Evolutionary conservation across 805 yeast species (phyloP), one percentile per base, ranked within the genome.

Genomic region (Candida ulmi): DNA sequence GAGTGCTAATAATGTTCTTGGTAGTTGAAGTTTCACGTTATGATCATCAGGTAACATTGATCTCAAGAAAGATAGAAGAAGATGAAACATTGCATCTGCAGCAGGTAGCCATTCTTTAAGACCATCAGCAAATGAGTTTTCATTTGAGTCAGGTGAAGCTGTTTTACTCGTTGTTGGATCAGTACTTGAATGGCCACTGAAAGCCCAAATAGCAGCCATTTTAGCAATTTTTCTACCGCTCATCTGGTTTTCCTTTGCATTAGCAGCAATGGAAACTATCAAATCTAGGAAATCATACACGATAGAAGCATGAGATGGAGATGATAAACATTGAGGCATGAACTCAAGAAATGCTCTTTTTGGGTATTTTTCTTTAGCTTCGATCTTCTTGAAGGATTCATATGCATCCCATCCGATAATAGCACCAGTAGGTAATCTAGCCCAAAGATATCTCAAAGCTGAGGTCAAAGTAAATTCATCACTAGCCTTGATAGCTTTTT

Each of bases 131-230:
- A 84, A 85, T 1, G 70, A 57, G 43, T 58, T 60, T 23, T 21
- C 24, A 21, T 21, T 21, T 53, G 58, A 15, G 51, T 47, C 11
- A 46, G 47, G 17, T 33, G 40, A 13, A 40, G 32, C 50, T 30
- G 62, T 58, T 44, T 49, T 58, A 37, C 49, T 48, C 34, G 47
- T 54, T 33, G 15, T 18, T 21, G 33, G 30, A 2, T 43, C 33
- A 16, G 46, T 35, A 11, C 49, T 52, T 21, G 59, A 50, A 12
- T 57, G 56, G 1, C 72, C 69, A 36, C 78, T 74, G 52, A 88
- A 88, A 0, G 95, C 97, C 96, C 96, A 88, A 18, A 86, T 63
- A 8, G 91, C 90, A 30, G 91, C 82, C 78, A 88, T 73, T 48
- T 84, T 80, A 11, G 93, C 71, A 15, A 88, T 72, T 54, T 86